Percentiles rank a stretch among this genome's conserved stretches.
phyloP scores from a whole-genome alignment of 2,329 filamentous ascomycete species.

The Aspergillus piperis region DNA sequence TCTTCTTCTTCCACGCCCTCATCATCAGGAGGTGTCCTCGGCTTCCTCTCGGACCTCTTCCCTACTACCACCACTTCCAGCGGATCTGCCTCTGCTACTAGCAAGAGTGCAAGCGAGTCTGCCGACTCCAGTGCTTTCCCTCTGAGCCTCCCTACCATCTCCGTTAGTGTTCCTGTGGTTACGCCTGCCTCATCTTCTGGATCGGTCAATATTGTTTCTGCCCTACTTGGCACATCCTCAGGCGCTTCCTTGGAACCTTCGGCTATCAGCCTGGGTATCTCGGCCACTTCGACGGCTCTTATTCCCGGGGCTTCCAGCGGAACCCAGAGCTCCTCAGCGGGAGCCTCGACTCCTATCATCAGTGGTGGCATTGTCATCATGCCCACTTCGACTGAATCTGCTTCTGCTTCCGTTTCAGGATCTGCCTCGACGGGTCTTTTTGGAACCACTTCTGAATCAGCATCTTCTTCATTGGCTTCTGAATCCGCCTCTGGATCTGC shows the following conservation, averaged over 20 bases:
- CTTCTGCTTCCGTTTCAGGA: constrained; percentile 5
- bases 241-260: background rate
- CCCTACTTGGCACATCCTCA: constrained; percentile 7
- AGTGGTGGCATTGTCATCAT: background rate
- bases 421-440: background rate
- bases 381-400: constrained; percentile 7
- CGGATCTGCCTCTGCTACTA: background rate
- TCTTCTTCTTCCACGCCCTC: constrained; percentile 3
- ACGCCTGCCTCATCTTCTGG: constrained; percentile 13
- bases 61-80: background rate
- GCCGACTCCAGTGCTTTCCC: constrained; percentile 1
- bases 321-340: background rate
- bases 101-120: constrained; percentile 1
- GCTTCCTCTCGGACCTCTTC: background rate
- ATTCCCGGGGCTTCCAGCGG: background rate
- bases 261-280: background rate
- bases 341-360: background rate
- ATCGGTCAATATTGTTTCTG: constrained; percentile 1
- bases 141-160: constrained; percentile 22
- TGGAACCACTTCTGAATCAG: background rate
- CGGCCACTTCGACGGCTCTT: constrained; percentile 5
- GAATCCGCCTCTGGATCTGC: background rate
- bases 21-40: constrained; percentile 7
- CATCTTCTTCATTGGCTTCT: background rate
- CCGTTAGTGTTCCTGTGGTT: constrained; percentile 30